Evolutionary conservation across 208 protist species (phyloP), one percentile per base, ranked within the genome.

Genomic region (Wallacemonas sp.): DNA sequence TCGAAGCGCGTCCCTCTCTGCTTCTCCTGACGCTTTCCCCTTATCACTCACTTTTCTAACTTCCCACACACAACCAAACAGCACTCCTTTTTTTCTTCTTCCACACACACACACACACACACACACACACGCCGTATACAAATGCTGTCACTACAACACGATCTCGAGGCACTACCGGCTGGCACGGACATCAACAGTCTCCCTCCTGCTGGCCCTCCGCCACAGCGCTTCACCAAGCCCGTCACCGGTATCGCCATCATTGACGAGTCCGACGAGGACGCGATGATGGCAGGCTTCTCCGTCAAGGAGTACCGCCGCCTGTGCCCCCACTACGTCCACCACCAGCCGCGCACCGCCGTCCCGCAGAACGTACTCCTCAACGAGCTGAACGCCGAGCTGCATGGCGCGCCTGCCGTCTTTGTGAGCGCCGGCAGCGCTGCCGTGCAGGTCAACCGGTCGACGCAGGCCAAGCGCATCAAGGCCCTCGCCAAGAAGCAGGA

Each of bases 181-280:
- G 19, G 30, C 47, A 55, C 47, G 24, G 47, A 55, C 26, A 24
- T 55, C 23, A 55, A 6, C 47, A 55, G 17, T 9, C 47, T 55
- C 0, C 47, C 47, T 24, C 47, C 30, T 17, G 47, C 47, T n/a
- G 47, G 47, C 47, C 47, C 47, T 6, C 47, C 47, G 47, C 47
- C 47, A 8, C 24, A 6, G 26, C 47, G 47, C 47, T 55, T 55
- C 47, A 55, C 4, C 26, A 55, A 55, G 47, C 24, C 47, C 19
- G 47, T 55, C 47, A 55, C 11, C 11, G 47, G 47, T 24, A 55
- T 55, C 47, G 47, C 47, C 47, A 55, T 55, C 47, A 32, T 55
- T 29, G 47, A 55, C 47, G 47, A n/a, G n/a, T n/a, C 3, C 26
- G 17, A 8, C 47, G 47, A 55, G 47, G 47, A 55, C 17, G 47